These are phyloP conservation scores for Setaria italica DNA, from an alignment of 202 grass and related monocot species.

Conservation along the genomic window DNA sequence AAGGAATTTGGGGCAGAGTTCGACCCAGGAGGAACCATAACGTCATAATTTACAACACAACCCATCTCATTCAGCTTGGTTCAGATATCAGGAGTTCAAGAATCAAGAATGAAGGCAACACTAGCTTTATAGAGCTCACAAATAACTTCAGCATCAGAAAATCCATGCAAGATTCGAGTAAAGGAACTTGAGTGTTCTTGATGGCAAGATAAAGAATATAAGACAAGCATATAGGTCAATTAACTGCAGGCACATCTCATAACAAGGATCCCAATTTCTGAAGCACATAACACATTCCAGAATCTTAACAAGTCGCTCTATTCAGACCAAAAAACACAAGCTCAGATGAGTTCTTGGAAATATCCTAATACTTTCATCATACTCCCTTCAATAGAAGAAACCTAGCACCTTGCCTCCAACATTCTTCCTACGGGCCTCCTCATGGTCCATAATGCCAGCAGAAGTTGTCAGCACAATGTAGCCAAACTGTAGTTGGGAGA, in stretches of 20 bases:
- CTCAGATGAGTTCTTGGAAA: conserved; percentile 27
- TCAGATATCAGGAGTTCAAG: background rate
- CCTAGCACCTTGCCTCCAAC: conserved; percentile 86
- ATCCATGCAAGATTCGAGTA: background rate
- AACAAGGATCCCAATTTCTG: background rate
- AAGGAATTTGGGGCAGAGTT: background rate
- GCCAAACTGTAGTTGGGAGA: conserved; percentile 57
- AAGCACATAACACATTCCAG: conserved; percentile 5
- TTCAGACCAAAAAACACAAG: conserved; percentile 40
- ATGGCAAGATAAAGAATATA: background rate
- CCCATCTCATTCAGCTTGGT: background rate
- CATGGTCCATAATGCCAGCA: conserved; percentile 89
- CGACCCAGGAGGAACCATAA: too few species aligned
- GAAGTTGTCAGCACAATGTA: conserved; percentile 87
- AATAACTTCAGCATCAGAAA: background rate
- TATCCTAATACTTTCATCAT: conserved; percentile 18
- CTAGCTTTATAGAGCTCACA: background rate
- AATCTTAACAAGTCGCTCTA: conserved; percentile 29
- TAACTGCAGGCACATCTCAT: background rate
- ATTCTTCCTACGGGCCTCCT: conserved; percentile 82
- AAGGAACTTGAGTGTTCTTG: background rate
- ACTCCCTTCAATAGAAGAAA: conserved; percentile 66
- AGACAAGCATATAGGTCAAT: background rate
- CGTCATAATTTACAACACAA: too few species aligned
- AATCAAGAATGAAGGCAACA: background rate